These are phyloP conservation scores for Suillus subalutaceus DNA, from an alignment of 768 basidiomycete genomes.

Conservation along the genomic window DNA sequence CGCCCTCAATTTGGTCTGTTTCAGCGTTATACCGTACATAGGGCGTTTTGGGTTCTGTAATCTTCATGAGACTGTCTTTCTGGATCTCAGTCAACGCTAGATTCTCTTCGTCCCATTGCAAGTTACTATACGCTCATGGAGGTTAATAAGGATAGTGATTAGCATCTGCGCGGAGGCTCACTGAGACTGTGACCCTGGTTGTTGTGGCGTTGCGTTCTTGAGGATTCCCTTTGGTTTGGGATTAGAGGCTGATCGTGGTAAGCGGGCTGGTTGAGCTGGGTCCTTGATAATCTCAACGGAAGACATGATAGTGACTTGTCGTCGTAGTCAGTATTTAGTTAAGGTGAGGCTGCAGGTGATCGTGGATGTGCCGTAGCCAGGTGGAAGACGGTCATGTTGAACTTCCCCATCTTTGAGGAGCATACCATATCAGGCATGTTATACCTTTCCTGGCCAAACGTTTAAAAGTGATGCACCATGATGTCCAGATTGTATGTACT, in stretches of 20 bases:
- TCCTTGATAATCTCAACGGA: constrained; percentile 38
- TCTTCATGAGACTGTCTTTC: constrained; percentile 98
- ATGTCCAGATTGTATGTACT: constrained; percentile 11
- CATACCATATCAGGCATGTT: constrained; percentile 13
- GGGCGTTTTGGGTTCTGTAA: constrained; percentile 96
- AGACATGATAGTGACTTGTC: constrained; percentile 23
- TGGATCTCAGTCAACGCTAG: constrained; percentile 89
- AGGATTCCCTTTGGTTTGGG: constrained; percentile 86
- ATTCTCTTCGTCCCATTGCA: constrained; percentile 97
- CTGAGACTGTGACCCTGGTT: constrained; percentile 49
- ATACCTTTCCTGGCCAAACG: constrained; percentile 24
- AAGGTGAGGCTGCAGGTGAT: background rate
- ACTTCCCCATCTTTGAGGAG: constrained; percentile 12
- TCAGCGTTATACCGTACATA: constrained; percentile 91
- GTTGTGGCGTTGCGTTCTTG: constrained; percentile 71
- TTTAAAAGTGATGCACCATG: background rate
- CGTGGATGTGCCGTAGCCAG: background rate
- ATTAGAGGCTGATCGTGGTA: constrained; percentile 64
- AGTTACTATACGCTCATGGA: constrained; percentile 44
- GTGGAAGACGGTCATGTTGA: constrained; percentile 5
- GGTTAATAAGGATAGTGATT: background rate
- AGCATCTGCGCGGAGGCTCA: constrained; percentile 37
- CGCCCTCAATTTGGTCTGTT: constrained; percentile 83
- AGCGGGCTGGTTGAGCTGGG: constrained; percentile 47
- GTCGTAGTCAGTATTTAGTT: background rate